Percentiles rank a stretch among this genome's conserved stretches.
phyloP scores from a whole-genome alignment of 805 yeast species.

The Nakazawaea anatomiae region DNA sequence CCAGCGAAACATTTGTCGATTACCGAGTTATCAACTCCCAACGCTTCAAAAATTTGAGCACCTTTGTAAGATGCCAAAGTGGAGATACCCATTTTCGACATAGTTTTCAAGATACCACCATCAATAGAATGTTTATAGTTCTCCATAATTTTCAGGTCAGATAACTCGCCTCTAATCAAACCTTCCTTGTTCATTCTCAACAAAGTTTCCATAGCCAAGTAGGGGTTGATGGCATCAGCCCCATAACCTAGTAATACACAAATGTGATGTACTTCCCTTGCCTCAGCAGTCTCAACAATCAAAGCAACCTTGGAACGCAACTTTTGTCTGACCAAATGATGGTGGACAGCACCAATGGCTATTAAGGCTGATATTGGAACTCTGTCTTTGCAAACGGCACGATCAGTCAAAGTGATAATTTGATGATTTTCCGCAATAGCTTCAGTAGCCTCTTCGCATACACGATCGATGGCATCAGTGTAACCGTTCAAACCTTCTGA shows the following conservation, averaged over 20 bases:
- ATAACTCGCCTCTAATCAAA: conserved; percentile 49
- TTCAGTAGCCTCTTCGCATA: conserved; percentile 81
- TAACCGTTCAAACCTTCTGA: conserved; percentile 83
- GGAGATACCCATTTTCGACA: conserved; percentile 99
- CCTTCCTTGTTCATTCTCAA: conserved; percentile 80
- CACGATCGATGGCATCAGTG: conserved; percentile 74
- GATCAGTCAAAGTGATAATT: conserved; percentile 74
- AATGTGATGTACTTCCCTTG: conserved; percentile 94
- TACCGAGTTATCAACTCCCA: conserved; percentile 93
- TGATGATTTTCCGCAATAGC: conserved; percentile 75
- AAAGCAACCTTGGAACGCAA: conserved; percentile 94
- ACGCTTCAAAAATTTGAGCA: conserved; percentile 96
- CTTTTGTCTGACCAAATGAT: conserved; percentile 90
- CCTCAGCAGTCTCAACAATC: conserved; percentile 91
- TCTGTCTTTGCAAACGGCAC: conserved; percentile 47
- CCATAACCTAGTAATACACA: conserved; percentile 95
- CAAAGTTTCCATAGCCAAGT: conserved; percentile 85
- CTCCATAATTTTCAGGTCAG: conserved; percentile 55
- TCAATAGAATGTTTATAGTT: conserved; percentile 85
- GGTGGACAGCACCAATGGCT: conserved; percentile 97
- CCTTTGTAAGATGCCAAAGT: conserved; percentile 98
- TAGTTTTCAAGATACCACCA: conserved; percentile 90
- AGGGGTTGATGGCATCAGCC: conserved; percentile 94
- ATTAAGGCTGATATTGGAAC: conserved; percentile 82
- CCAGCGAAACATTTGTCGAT: conserved; percentile 95